A percentile compares a stretch with the other conserved stretches of the same genome.
Evolutionary conservation across 257 asterid species (phyloP).

Genomic region (Solanum corneliomulleri): DNA sequence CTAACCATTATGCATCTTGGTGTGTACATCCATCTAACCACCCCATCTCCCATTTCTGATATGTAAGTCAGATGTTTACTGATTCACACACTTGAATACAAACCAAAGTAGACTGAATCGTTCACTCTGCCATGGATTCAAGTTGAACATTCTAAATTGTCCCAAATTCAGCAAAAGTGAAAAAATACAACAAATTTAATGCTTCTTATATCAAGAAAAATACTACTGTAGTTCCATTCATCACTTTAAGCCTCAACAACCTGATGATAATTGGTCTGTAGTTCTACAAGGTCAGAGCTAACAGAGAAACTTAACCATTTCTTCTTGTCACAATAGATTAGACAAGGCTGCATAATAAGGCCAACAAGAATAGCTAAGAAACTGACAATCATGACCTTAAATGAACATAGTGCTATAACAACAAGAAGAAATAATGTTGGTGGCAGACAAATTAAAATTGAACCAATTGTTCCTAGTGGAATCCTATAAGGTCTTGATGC

Average conservation of each 20-base stretch:
- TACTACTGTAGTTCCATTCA: not conserved
- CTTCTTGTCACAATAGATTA: constrained; percentile 27
- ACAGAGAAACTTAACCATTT: constrained; percentile 30
- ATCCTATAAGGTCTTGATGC: constrained; percentile 47
- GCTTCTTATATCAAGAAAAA: not conserved
- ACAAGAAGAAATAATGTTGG: constrained; percentile 36
- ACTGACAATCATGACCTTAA: constrained; percentile 42
- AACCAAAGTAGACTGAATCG: not conserved
- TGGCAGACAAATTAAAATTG: constrained; percentile 38
- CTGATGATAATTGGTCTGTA: not conserved
- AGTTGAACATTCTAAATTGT: not conserved
- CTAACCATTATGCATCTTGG: not conserved
- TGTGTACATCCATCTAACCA: not conserved
- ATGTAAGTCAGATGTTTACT: not conserved
- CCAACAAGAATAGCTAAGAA: constrained; percentile 35
- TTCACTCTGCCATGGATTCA: not conserved
- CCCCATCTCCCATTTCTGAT: not conserved
- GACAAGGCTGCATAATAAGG: constrained; percentile 39
- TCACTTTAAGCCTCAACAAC: constrained; percentile 1
- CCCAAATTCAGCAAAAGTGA: not conserved
- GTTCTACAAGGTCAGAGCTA: constrained; percentile 16
- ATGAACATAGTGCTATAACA: constrained; percentile 35
- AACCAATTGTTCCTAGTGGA: constrained; percentile 37
- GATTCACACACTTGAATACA: not conserved
- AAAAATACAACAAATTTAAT: not conserved